Evolutionary conservation across 1,284 basidiomycete species (phyloP).

Genomic region (Papiliotrema fonsecae): DNA sequence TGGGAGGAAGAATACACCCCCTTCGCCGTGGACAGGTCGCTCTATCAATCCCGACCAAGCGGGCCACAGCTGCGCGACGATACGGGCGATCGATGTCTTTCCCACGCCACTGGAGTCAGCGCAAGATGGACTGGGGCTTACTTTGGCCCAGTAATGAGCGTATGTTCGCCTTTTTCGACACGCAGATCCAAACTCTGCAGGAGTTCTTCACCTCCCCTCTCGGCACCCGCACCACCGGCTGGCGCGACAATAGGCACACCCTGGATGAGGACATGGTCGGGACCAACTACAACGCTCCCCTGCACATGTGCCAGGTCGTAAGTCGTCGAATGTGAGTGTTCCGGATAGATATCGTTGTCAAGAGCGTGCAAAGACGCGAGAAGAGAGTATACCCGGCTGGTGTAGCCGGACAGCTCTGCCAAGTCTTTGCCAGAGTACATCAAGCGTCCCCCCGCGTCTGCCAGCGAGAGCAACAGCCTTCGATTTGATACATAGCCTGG

Average conservation of each 20-base stretch:
- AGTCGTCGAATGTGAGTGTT: conserved; percentile 38
- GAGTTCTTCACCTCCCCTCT: conserved; percentile 57
- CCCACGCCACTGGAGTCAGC: conserved; percentile 67
- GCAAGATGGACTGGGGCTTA: conserved; percentile 20
- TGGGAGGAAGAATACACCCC: conserved; percentile 78
- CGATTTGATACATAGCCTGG: conserved; percentile 92
- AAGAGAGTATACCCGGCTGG: conserved; percentile 81
- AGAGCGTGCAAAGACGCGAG: conserved; percentile 79
- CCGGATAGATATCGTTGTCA: conserved; percentile 43
- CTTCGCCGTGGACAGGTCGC: conserved; percentile 49
- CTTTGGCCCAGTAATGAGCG: conserved; percentile 84
- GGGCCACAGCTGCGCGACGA: conserved; percentile 84
- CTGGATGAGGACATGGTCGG: conserved; percentile 55
- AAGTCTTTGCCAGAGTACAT: conserved; percentile 62
- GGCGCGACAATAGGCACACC: conserved; percentile 74
- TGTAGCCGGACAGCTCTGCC: conserved; percentile 87
- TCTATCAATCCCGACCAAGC: conserved; percentile 51
- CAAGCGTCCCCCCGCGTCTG: conserved; percentile 87
- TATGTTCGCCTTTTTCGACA: conserved; percentile 75
- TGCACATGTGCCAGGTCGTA: conserved; percentile 51
- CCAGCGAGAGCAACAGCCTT: conserved; percentile 83
- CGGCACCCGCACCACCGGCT: conserved; percentile 52
- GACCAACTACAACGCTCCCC: conserved; percentile 46
- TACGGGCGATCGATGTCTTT: conserved; percentile 86
- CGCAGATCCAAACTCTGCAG: conserved; percentile 67